Base-by-base conservation (phyloP, 306 rosid species). In the Rosa rugosa region DNA sequence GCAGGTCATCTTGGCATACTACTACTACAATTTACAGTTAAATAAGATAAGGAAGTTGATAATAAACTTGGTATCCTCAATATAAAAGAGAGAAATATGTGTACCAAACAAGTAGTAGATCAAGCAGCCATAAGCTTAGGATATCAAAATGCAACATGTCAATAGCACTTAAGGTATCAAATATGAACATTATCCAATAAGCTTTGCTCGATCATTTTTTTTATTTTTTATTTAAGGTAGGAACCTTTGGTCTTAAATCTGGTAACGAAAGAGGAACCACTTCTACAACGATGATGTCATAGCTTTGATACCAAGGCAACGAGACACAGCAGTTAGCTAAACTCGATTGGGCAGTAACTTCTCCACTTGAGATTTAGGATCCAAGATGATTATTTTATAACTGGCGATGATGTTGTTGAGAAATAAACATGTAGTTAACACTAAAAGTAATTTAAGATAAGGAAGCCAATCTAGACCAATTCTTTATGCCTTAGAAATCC, bases 401-500 rank as follows among this genome's bases (percentile, higher is more conserved):
- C 41, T 7, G 45, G 45, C 5, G 45, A 16, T 12, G 20, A 34
- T 65, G 70, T 36, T 36, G 13, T 8, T 16, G 70, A 64, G 12
- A 34, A 45, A 36, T 16, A 34, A 16, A 7, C 18, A 27, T 27
- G 41, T 27, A 62, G 17, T 62, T 27, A 12, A 62, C 20, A 62
- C 27, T n/a, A 54, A 6, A 12, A 13, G 44, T 31, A 40, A 1
- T 9, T 9, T 3, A 67, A 18, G 71, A 67, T 17, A 20, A 38
- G 49, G 27, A 67, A 40, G 49, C 5, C 49, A 38, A 17, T 7
- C 23, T 67, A 38, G 5, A 2, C 49, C 1, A 40, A 44, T 77
- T 77, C 72, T 31, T 42, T 62, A 76, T 76, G 25, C 57, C 22
- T 76, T 40, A 27, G 14, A 54, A 64, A 18, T 5, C 40, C 72